Evolutionary conservation across 2,329 filamentous ascomycete genomes (phyloP).

Genomic region (Coniella vitis): DNA sequence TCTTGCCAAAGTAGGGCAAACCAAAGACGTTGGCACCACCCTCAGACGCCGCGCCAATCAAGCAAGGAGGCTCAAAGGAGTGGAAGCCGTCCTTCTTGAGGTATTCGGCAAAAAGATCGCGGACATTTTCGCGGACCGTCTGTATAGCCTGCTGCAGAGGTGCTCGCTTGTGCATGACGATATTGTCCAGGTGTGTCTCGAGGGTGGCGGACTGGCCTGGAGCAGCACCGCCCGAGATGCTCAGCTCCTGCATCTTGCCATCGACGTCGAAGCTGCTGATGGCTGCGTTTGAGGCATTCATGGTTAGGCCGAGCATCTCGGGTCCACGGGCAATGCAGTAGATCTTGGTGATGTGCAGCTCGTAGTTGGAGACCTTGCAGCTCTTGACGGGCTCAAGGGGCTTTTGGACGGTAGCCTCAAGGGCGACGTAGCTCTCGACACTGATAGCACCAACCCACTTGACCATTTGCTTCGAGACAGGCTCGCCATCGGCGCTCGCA

Average conservation of each 20-base stretch:
- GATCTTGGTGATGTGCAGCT: conserved; percentile 83
- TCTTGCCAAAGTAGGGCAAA: conserved; percentile 80
- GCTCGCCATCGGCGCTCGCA: conserved; percentile 55
- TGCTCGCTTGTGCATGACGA: conserved; percentile 84
- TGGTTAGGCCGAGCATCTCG: conserved; percentile 49
- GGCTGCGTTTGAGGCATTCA: conserved; percentile 47
- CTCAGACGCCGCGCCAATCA: conserved; percentile 86
- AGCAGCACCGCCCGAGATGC: conserved; percentile 25
- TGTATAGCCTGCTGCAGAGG: conserved; percentile 83
- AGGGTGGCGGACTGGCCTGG: conserved; percentile 65
- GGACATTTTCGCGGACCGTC: conserved; percentile 24
- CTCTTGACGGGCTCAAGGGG: conserved; percentile 85
- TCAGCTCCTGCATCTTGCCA: conserved; percentile 34
- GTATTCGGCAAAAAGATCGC: conserved; percentile 46
- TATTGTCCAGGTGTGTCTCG: conserved; percentile 82
- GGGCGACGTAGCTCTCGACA: conserved; percentile 73
- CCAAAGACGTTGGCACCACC: conserved; percentile 89
- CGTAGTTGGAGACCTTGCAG: conserved; percentile 69
- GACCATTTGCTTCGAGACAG: conserved; percentile 80
- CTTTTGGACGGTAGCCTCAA: conserved; percentile 76
- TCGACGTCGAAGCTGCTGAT: conserved; percentile 56
- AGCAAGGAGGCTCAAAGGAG: conserved; percentile 81
- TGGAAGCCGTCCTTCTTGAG: conserved; percentile 69
- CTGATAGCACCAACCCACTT: conserved; percentile 76
- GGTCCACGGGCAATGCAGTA: conserved; percentile 66